Base-by-base conservation (phyloP, 306 rosid genomes). In the Dryas octopetala region DNA sequence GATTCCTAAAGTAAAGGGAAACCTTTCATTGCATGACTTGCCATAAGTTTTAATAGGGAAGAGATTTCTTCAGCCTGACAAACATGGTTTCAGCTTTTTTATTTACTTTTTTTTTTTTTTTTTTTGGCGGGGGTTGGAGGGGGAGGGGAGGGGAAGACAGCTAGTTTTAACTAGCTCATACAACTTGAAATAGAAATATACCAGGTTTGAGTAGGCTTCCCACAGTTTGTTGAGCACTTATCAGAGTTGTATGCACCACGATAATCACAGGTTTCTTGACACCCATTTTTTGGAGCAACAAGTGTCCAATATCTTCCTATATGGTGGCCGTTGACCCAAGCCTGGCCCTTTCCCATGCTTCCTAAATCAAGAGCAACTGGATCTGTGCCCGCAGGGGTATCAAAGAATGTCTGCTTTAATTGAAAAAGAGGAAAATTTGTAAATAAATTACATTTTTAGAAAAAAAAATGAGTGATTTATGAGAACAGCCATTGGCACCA, bases 291-390 rank as follows among this genome's bases (percentile, higher is more conserved):
- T 17, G 95, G 97, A 71, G 97, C 75, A 85, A 85, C 88, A 66
- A 77, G 80, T 69, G 88, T 91, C 98, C 98, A 94, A 82, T 94
- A 94, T 87, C 98, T 86, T 85, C 98, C 98, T 43, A 94, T 94
- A 79, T 94, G 95, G 73, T 94, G 88, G 70, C 97, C 95, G 78
- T 94, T 94, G 80, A 91, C 98, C 98, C 98, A 94, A 67, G 89
- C 96, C 83, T 94, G 98, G 74, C 98, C 98, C 87, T 94, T 94
- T 76, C 98, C 98, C 98, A 94, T 94, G 91, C 96, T 94, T 75
- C 74, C 90, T 84, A 94, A 81, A 84, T 94, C 87, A 70, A 94
- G 87, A 79, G 97, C 89, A 60, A 94, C 89, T 16, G 98, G 98
- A 44, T 94, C 91, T 49, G 73, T 71, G 62, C 96, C 97, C 74